Evolutionary conservation across 2,329 filamentous ascomycete species (phyloP), one percentile per base, ranked within the genome.

Genomic region (Clonostachys sp.): DNA sequence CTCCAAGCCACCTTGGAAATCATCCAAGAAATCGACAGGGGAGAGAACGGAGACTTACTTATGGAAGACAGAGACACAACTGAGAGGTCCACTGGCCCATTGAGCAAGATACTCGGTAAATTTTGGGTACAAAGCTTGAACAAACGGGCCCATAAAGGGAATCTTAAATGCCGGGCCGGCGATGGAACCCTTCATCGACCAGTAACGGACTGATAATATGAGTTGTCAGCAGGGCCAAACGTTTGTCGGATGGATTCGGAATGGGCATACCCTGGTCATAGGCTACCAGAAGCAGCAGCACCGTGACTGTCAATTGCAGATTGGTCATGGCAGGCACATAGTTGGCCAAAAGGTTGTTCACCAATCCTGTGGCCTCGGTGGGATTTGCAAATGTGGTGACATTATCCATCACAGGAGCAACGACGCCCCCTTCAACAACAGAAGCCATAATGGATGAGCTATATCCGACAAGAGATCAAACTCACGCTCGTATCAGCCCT

Each of bases 21-120:
- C 6, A 20, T 36, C 8, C 17, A 36, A 18, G 10, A 30, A 41
- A 42, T 43, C 34, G 20, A 45, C 18, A 18, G 4, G 5, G n/a
- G 20, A 12, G 24, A 20, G 30, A 24, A 43, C 3, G 13, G 17
- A 10, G 12, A 35, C 55, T 36, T 75, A 89, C 85, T 91, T 91
- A 75, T 92, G 88, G 64, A 92, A 91, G 53, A 92, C 83, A 2
- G 86, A 91, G 16, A 92, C 87, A 57, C 88, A 92, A 63, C 87
- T 91, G 49, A 91, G 72, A 17, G 84, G 79, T n/a, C 84, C 88
- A 49, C 85, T 89, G 13, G 80, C 75, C 87, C 87, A 91, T 72
- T 92, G 89, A 12, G 74, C 78, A 57, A 88, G 77, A 66, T 91
- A 92, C 42, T 78, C 72, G 18, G 80, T 77, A 62, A 91, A 91